phyloP scores from a whole-genome alignment of 2,329 filamentous ascomycete species.

The Xylaria hypoxylon region DNA sequence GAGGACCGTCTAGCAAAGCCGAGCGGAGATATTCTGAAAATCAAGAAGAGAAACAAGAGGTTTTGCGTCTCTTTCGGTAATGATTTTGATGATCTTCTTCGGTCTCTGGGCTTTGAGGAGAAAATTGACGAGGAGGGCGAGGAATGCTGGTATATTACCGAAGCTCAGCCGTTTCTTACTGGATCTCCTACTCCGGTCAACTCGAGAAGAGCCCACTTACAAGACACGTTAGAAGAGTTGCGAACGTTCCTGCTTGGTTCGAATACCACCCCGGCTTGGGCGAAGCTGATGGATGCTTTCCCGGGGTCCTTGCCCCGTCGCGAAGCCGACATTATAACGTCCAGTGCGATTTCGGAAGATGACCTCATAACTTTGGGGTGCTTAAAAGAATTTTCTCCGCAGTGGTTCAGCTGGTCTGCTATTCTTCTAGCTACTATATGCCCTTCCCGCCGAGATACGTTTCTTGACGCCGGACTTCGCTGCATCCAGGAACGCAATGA shows the following conservation, averaged over 20 bases:
- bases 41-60: conserved; percentile 68
- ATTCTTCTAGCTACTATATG: conserved; percentile 43
- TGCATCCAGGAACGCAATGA: conserved; percentile 45
- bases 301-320: conserved; percentile 35
- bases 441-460: conserved; percentile 43
- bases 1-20: conserved; percentile 59
- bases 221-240: conserved; percentile 47
- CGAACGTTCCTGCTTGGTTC: conserved; percentile 30
- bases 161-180: conserved; percentile 52
- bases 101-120: conserved; percentile 62
- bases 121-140: conserved; percentile 54
- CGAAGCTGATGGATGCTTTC: conserved; percentile 42
- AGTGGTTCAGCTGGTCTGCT: conserved; percentile 48
- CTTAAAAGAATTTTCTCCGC: conserved; percentile 43
- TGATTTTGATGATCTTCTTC: conserved; percentile 62
- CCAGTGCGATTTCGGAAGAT: conserved; percentile 27
- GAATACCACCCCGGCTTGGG: conserved; percentile 42
- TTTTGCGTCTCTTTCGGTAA: conserved; percentile 66
- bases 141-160: conserved; percentile 53
- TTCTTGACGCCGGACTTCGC: conserved; percentile 46
- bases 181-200: conserved; percentile 49
- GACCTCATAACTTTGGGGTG: conserved; percentile 48
- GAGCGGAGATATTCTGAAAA: conserved; percentile 55
- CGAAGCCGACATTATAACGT: conserved; percentile 3
- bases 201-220: conserved; percentile 51